Evolutionary conservation across 371 early-diverging fungal species (phyloP), one percentile per base, ranked within the genome.

Genomic region (Rhizomucor pusillus): DNA sequence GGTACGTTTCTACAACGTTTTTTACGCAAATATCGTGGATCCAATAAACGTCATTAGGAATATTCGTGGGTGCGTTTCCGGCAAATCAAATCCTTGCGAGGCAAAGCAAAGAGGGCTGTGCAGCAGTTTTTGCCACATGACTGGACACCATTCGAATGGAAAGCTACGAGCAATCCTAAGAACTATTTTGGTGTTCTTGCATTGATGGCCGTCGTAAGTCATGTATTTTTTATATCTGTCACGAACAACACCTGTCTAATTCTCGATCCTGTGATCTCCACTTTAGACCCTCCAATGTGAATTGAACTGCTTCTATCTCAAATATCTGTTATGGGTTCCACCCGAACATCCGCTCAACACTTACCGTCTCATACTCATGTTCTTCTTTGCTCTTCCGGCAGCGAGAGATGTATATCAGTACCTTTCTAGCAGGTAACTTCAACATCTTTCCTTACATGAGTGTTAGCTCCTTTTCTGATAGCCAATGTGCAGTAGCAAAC

Each of bases 61-160:
- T 97, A 97, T 66, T 90, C 92, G 6, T 97, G 96, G 95, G 88
- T 91, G 62, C 91, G 94, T 9, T 80, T 95, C 58, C 80, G 82
- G 49, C 84, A 93, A 47, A 94, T 95, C 69, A 88, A 84, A 18
- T 78, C 90, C 11, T 65, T 88, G 51, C 76, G 85, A 40, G 96
- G 95, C 13, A 96, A 93, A 75, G 71, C 95, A 5, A 90, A 87
- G 54, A 79, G 98, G 13, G 87, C 93, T 1, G 88, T 94, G 33
- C 88, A 89, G 39, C 98, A 96, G 73, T 95, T 96, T 55, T 94
- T 95, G 7, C 97, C 97, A 33, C 90, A 90, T 66, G 86, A 85
- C 60, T 97, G 95, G 95, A 94, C 94, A 5, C 83, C 75, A 37
- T 97, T 93, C 62, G 85, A 90, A 57, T 97, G 97, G 97, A 88